phyloP scores from a whole-genome alignment of 371 early-diverging fungal species.

The Lichtheimia hyalospora region DNA sequence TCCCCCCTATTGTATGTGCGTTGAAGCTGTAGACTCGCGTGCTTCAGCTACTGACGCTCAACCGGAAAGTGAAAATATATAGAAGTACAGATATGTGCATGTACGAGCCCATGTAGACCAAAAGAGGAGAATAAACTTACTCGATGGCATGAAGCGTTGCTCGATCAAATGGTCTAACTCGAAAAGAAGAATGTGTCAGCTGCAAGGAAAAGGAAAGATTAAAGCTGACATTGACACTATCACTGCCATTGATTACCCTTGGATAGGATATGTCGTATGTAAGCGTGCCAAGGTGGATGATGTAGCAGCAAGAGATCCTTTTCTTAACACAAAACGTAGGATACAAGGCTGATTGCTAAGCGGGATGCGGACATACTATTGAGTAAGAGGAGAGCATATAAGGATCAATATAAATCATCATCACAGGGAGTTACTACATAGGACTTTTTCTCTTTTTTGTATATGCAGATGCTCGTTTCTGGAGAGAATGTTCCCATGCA shows the following conservation, averaged over 20 bases:
- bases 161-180: constrained; percentile 28
- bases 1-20: too few relatives aligned
- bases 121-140: constrained; percentile 19
- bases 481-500: constrained; percentile 23
- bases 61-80: too few relatives aligned
- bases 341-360: constrained; percentile 60
- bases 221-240: not conserved
- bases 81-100: too few relatives aligned
- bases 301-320: constrained; percentile 74
- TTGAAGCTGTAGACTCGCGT: too few relatives aligned
- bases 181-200: too few relatives aligned
- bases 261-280: constrained; percentile 81
- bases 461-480: constrained; percentile 16
- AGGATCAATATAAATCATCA: not conserved
- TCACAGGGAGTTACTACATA: too few relatives aligned
- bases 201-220: too few relatives aligned
- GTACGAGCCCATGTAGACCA: not conserved
- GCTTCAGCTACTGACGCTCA: too few relatives aligned
- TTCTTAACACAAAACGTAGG: constrained; percentile 79
- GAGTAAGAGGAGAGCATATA: not conserved
- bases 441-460: not conserved
- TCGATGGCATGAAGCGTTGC: constrained; percentile 37
- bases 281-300: constrained; percentile 43
- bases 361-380: constrained; percentile 81
- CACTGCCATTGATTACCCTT: constrained; percentile 53